Evolutionary conservation across 2,329 filamentous ascomycete species (phyloP).

Genomic region (Colletotrichum lini): DNA sequence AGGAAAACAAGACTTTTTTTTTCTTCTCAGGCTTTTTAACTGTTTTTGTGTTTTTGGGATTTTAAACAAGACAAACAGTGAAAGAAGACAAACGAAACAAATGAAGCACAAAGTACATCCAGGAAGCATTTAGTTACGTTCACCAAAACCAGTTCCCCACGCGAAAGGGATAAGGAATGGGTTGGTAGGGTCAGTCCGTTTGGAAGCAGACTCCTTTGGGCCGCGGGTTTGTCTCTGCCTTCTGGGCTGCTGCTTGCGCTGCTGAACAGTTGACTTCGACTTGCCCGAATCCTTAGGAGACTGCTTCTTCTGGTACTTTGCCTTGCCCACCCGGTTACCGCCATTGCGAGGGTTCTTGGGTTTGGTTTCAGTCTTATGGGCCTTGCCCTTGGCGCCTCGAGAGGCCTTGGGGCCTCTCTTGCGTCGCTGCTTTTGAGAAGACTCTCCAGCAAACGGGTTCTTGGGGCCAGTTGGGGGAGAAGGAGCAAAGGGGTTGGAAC

Average conservation of each 20-base stretch:
- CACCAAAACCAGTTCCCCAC: not conserved
- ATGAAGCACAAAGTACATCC: no score
- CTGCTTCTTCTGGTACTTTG: not conserved
- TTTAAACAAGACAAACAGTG: not conserved
- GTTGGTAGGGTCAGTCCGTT: not conserved
- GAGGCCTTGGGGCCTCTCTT: no score
- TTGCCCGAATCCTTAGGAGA: not conserved
- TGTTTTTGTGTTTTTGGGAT: slow-evolving; percentile 18
- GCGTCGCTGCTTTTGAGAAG: not conserved
- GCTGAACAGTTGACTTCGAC: slow-evolving; percentile 1
- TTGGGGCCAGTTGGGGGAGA: not conserved
- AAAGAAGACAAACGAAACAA: not conserved
- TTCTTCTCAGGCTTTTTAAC: not conserved
- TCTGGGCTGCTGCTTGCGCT: slow-evolving; percentile 2
- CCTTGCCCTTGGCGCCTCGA: not conserved
- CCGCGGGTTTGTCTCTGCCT: not conserved
- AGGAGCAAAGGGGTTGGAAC: not conserved
- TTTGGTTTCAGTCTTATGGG: not conserved
- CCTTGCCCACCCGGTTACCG: not conserved
- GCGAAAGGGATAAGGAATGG: not conserved
- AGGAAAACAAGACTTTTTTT: not conserved
- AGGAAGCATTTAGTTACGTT: not conserved
- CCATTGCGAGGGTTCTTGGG: no score
- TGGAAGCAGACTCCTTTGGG: not conserved
- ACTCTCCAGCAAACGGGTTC: not conserved